Evolutionary conservation across 1,284 basidiomycete genomes (phyloP).

Genomic region (Microbotryum scabiosae): DNA sequence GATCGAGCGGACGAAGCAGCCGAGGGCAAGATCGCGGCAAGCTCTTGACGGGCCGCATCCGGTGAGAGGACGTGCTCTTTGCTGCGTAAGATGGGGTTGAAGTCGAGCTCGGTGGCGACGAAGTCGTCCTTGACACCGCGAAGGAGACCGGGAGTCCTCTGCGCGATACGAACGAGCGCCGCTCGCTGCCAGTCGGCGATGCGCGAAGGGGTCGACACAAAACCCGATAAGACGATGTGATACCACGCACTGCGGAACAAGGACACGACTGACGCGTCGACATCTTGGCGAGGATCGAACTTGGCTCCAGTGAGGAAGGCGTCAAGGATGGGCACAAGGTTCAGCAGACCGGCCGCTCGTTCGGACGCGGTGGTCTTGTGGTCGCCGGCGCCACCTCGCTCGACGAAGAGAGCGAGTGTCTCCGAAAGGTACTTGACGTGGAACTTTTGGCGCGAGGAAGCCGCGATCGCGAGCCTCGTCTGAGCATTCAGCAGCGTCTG

Average conservation of each 20-base stretch:
- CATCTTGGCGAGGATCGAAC: slow-evolving; percentile 56
- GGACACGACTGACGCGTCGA: slow-evolving; percentile 55
- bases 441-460: slow-evolving; percentile 61
- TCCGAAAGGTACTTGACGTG: slow-evolving; percentile 76
- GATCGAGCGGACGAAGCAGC: slow-evolving; percentile 64
- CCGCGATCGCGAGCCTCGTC: slow-evolving; percentile 71
- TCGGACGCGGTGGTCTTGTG: slow-evolving; percentile 8
- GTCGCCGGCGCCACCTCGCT: slow-evolving; percentile 68
- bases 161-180: slow-evolving; percentile 70
- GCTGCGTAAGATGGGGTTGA: slow-evolving; percentile 67
- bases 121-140: slow-evolving; percentile 75
- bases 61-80: slow-evolving; percentile 8
- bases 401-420: slow-evolving; percentile 73
- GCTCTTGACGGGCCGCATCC: slow-evolving; percentile 31
- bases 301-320: slow-evolving; percentile 70
- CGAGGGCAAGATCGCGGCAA: slow-evolving; percentile 52
- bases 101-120: slow-evolving; percentile 81
- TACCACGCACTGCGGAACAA: slow-evolving; percentile 95
- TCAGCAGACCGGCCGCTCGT: slow-evolving; percentile 11
- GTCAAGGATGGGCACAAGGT: slow-evolving; percentile 77
- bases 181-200: slow-evolving; percentile 61
- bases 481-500: slow-evolving; percentile 83
- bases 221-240: slow-evolving; percentile 74
- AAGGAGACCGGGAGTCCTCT: slow-evolving; percentile 78
- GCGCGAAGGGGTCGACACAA: slow-evolving; percentile 48